Evolutionary conservation across 208 protist species (phyloP).

Genomic region (Leishmania guyanensis): DNA sequence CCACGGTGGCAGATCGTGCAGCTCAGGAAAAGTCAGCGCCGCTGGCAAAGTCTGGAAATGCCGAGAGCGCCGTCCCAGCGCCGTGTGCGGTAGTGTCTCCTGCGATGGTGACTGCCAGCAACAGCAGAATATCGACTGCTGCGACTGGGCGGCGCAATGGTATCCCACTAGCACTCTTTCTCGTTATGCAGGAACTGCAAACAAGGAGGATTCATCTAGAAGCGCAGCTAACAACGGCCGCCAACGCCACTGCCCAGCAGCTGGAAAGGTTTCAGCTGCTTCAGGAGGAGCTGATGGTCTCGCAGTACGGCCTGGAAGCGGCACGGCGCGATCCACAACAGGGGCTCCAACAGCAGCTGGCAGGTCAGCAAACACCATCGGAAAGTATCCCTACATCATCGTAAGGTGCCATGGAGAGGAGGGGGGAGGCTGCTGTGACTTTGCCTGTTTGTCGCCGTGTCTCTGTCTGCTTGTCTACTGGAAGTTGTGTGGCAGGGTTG

Average conservation of each 20-base stretch:
- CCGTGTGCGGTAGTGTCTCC: not conserved
- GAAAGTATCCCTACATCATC: not conserved
- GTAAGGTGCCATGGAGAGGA: not conserved
- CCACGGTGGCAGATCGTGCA: not conserved
- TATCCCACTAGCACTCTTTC: conserved; percentile 15
- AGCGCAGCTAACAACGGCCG: conserved; percentile 27
- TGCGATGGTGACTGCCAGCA: not conserved
- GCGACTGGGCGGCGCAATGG: not conserved
- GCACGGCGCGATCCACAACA: conserved; percentile 13
- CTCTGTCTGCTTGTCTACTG: conserved; percentile 3
- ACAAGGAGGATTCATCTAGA: conserved; percentile 35
- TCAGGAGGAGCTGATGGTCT: conserved; percentile 46
- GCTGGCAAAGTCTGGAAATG: not conserved
- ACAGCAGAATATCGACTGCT: not conserved
- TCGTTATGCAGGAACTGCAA: conserved; percentile 32
- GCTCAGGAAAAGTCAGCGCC: not conserved
- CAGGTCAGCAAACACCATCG: not conserved
- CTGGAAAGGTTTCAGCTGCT: conserved; percentile 49
- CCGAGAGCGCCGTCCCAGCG: not conserved
- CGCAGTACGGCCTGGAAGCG: conserved; percentile 40
- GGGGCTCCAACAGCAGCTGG: not conserved
- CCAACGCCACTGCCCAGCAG: conserved; percentile 20
- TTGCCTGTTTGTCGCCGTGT: not conserved
- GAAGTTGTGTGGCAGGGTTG: not conserved
- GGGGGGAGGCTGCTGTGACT: not conserved